A percentile compares a stretch with the other conserved stretches of the same genome.
Conservation (phyloP, 192 early-diverging fungal species). For the Umbelopsis vinacea region DNA sequence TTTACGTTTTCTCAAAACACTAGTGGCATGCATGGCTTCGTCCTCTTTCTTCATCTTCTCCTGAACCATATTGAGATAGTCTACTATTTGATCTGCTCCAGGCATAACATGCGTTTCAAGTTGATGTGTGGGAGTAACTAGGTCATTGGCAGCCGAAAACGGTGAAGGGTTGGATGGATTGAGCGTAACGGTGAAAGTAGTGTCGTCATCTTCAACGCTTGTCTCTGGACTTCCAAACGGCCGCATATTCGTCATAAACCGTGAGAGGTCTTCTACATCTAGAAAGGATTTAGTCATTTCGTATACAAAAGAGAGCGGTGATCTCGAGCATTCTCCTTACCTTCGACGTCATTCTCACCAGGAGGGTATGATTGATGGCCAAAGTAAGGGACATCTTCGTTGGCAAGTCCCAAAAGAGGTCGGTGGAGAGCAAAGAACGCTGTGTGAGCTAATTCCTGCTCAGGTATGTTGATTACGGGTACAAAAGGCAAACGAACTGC, state of each 20-base stretch:
- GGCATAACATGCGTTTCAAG: constrained; percentile 30
- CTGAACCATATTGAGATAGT: constrained; percentile 33
- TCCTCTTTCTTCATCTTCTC: constrained; percentile 29
- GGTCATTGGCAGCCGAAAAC: neutral
- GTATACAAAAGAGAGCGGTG: constrained; percentile 26
- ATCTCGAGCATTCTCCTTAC: neutral
- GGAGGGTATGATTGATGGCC: constrained; percentile 18
- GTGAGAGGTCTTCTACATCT: constrained; percentile 35
- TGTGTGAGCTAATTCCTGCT: constrained; percentile 55
- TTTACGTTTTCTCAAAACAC: constrained; percentile 80
- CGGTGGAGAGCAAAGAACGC: constrained; percentile 65
- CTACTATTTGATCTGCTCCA: constrained; percentile 30
- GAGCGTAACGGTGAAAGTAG: constrained; percentile 13
- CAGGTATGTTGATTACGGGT: constrained; percentile 41
- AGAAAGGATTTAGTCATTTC: constrained; percentile 16
- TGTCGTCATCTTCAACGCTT: constrained; percentile 14
- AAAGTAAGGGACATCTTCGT: constrained; percentile 28
- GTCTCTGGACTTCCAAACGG: constrained; percentile 45
- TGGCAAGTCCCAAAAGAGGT: constrained; percentile 53
- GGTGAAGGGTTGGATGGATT: constrained; percentile 9
- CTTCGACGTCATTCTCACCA: constrained; percentile 14
- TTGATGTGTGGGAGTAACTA: constrained; percentile 18
- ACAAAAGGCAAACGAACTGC: constrained; percentile 29
- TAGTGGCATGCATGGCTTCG: constrained; percentile 65
- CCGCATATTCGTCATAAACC: constrained; percentile 44